Percentiles rank a stretch among this genome's conserved stretches.
These are phyloP conservation scores for Fusarium newnesense DNA, from an alignment of 2,329 filamentous ascomycete species.

Conservation along the genomic window DNA sequence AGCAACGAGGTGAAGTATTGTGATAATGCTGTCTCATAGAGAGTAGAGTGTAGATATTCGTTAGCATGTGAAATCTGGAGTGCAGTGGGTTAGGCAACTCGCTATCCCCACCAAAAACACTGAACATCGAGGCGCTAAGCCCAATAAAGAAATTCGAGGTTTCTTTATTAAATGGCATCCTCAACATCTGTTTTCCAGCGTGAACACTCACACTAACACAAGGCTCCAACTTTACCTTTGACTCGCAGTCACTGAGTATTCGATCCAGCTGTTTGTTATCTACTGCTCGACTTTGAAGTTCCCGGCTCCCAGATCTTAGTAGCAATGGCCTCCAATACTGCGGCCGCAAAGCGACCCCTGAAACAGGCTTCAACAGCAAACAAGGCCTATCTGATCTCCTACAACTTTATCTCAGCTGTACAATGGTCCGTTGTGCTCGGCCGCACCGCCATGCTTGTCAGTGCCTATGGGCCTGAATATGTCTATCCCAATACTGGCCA, in stretches of 20 bases:
- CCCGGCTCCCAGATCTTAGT: neutral
- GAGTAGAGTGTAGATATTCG: neutral
- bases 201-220: neutral
- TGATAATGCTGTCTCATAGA: neutral
- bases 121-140: conserved; percentile 22
- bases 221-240: neutral
- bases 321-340: conserved; percentile 39
- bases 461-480: conserved; percentile 63
- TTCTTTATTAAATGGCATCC: conserved; percentile 24
- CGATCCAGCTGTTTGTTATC: neutral
- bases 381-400: conserved; percentile 80
- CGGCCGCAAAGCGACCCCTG: conserved; percentile 37
- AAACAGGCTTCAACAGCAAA: conserved; percentile 53
- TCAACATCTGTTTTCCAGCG: conserved; percentile 34
- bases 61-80: neutral
- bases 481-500: conserved; percentile 72
- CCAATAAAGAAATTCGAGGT: conserved; percentile 20
- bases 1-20: neutral
- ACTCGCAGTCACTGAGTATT: neutral
- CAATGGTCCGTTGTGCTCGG: conserved; percentile 84
- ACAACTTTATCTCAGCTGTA: conserved; percentile 81
- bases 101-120: conserved; percentile 10
- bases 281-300: neutral
- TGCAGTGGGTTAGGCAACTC: neutral
- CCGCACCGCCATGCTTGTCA: conserved; percentile 68